Evolutionary conservation across 305 asterid genomes (phyloP), one percentile per base, ranked within the genome.

Genomic region (Euphrasia arctica): DNA sequence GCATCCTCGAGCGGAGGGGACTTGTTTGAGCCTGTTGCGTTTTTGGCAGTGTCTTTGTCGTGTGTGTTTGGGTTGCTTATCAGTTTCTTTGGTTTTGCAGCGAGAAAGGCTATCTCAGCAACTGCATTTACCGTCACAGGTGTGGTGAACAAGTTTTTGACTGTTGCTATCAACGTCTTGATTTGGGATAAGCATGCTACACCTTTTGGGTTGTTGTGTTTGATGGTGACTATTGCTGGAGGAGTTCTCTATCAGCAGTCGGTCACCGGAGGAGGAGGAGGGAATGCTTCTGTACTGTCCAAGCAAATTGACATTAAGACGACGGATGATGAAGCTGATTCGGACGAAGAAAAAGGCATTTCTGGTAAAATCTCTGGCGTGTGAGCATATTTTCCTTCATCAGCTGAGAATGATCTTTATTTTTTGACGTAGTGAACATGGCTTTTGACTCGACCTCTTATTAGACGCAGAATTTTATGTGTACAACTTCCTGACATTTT

Each of bases 41-140:
- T 92, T 65, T 27, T 70, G 48, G 98, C 98, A 0, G 97, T 93
- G 18, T 76, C 95, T 0, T 59, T 87, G 60, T 93, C 98, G 28
- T 93, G 97, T 69, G 77, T 93, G 80, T 93, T 93, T 66, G 98
- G 96, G 22, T 45, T 93, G 88, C 91, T 93, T 9, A 93, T 93
- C 61, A 90, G 98, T 77, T 93, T 93, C 89, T 93, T 93, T 58
- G 97, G 97, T 8, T 93, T 93, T 39, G 97, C 98, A 1, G 89
- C 95, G 8, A 78, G 98, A 68, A 88, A 90, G 78, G 97, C 97
- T 2, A 81, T 93, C 31, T 90, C 99, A n/a, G 99, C 99, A 5
- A 93, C 99, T 70, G 95, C 95, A 7, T 93, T 93, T 69, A 93
- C 99, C 96, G 98, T 93, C 52, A 86, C 96, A 0, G 97, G 98